Base-by-base conservation (phyloP, 1,284 basidiomycete species). In the Puccinia horiana region DNA sequence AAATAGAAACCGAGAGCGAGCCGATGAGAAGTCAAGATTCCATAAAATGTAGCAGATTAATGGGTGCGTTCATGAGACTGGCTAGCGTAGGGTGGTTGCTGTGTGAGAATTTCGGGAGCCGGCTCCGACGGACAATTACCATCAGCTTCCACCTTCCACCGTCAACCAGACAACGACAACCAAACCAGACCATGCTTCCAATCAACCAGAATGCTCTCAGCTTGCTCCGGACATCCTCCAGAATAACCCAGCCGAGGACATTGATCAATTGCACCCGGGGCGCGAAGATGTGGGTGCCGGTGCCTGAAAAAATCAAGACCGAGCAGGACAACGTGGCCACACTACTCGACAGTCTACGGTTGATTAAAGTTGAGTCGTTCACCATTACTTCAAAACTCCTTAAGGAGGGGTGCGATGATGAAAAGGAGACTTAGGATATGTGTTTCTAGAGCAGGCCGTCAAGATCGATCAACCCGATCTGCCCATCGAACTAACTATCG, bases 401-500 rank as follows among this genome's bases (percentile, higher is more conserved):
- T 23, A 47, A n/a, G 54, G 3, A 23, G 18, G 16, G 42, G 56
- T 76, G 29, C 26, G 20, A n/a, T 26, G 6, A 63, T 9, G 8
- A 42, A 20, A 3, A 42, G 0, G 65, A 47, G 20, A n/a, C 65
- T 69, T 44, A 69, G 37, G 63, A 23, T 67, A 18, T 47, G 6
- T 20, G 20, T 70, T 20, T 29, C 20, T 54, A 52, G 23, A 9
- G 26, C 44, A 81, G 79, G 79, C 79, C 2, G 47, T 75, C 11
- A 70, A 81, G 44, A 63, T 73, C 26, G 40, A 63, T 32, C 47
- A 75, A 23, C 72, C 79, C 23, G 56, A 75, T 35, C 42, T 65
- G 40, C 47, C 79, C 11, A 49, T 81, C 58, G 44, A 58, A 20
- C 29, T 97, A 40, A 91, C 91, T 75, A 89, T 98, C 83, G 91